A percentile compares a stretch with the other conserved stretches of the same genome.
phyloP scores from a whole-genome alignment of 2,329 filamentous ascomycete species.

The Aschersonia sp. region DNA sequence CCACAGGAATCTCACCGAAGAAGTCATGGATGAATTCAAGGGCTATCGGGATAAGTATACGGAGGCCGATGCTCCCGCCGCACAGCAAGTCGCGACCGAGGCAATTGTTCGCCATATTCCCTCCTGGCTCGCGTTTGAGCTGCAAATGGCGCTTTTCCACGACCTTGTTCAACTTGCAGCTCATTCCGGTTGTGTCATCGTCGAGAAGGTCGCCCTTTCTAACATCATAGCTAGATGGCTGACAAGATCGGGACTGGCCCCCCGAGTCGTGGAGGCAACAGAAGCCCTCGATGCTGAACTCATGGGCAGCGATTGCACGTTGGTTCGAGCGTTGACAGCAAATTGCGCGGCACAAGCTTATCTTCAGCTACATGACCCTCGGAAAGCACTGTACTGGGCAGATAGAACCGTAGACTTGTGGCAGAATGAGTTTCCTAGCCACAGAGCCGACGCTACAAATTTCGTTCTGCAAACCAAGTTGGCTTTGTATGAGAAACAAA shows the following conservation, averaged over 20 bases:
- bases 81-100: neutral
- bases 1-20: neutral
- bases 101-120: neutral
- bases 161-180: neutral
- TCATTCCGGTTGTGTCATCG: neutral
- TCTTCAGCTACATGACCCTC: neutral
- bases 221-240: neutral
- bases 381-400: neutral
- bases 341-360: neutral
- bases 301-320: neutral
- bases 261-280: neutral
- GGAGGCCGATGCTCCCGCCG: neutral
- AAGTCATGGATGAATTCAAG: neutral
- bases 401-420: neutral
- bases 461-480: neutral
- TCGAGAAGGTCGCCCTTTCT: neutral
- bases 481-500: neutral
- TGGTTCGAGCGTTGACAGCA: neutral
- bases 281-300: neutral
- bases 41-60: neutral
- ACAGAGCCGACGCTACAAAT: neutral
- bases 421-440: neutral
- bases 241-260: neutral
- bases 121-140: neutral
- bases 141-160: neutral